Evolutionary conservation across 2,329 filamentous ascomycete species (phyloP).

Genomic region (Colletotrichum navitas): DNA sequence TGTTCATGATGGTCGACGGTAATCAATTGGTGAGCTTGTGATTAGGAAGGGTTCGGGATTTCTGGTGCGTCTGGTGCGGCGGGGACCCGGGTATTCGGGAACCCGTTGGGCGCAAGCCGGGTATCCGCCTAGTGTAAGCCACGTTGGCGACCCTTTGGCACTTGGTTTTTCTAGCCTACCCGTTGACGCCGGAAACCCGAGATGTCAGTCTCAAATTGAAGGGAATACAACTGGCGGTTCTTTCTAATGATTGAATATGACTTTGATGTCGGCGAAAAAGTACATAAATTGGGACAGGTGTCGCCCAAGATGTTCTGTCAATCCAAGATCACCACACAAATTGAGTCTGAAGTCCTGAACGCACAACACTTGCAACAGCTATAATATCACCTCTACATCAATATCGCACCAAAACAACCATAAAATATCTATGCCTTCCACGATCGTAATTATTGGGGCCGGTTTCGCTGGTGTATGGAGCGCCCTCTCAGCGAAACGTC

Average conservation of each 20-base stretch:
- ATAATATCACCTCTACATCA: not conserved
- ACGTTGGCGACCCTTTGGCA: not conserved
- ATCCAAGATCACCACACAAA: not conserved
- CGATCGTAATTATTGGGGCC: constrained; percentile 48
- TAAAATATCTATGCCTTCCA: constrained; percentile 16
- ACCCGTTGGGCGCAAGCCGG: constrained; percentile 11
- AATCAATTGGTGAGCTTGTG: not conserved
- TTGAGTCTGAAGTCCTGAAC: not conserved
- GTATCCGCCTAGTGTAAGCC: not conserved
- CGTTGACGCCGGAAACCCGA: not conserved
- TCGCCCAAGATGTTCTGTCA: not conserved
- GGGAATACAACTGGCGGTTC: not conserved
- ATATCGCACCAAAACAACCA: too few species aligned
- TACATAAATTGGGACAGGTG: not conserved
- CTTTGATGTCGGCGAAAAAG: not conserved
- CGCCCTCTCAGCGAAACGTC: constrained; percentile 51
- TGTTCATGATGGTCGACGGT: not conserved
- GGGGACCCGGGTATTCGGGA: constrained; percentile 23
- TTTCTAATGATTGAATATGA: not conserved
- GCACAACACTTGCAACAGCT: not conserved
- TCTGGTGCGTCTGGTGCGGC: not conserved
- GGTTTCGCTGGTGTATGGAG: constrained; percentile 55
- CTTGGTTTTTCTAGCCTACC: not conserved
- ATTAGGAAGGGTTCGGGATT: not conserved
- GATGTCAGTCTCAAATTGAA: not conserved